Evolutionary conservation across 75 land plant genomes (phyloP).

Genomic region (Cupressus sempervirens): DNA sequence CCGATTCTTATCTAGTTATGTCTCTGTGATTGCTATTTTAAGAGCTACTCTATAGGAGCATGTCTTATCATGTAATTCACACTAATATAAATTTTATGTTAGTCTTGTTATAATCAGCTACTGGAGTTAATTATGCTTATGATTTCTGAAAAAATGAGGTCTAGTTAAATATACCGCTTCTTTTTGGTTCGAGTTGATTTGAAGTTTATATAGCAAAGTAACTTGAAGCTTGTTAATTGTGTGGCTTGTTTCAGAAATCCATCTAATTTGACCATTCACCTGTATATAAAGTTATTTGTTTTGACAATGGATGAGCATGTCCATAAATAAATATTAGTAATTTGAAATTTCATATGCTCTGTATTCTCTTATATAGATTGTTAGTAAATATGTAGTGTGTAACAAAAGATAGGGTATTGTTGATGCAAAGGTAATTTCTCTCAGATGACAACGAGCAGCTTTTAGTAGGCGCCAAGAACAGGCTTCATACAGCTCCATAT

Average conservation of each 20-base stretch:
- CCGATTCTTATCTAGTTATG: no score
- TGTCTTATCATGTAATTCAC: no score
- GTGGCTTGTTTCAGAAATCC: background rate
- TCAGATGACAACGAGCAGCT: background rate
- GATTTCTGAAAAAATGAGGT: no score
- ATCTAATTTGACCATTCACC: background rate
- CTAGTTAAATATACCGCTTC: background rate
- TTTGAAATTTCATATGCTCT: background rate
- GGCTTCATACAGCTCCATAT: background rate
- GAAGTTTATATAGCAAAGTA: background rate
- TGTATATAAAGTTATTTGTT: background rate
- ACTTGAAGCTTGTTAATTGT: background rate
- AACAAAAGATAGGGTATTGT: background rate
- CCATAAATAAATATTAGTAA: background rate
- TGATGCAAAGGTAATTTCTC: background rate
- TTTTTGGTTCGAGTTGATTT: background rate
- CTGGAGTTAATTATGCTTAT: no score
- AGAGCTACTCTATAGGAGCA: no score
- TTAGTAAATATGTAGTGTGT: background rate
- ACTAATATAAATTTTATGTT: no score
- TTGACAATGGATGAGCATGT: background rate
- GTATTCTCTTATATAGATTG: background rate
- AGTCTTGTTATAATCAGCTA: no score
- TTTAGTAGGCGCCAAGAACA: background rate
- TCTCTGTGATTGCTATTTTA: no score